Conservation (phyloP, 345 rosid genomes). For the Sapria himalayana region DNA sequence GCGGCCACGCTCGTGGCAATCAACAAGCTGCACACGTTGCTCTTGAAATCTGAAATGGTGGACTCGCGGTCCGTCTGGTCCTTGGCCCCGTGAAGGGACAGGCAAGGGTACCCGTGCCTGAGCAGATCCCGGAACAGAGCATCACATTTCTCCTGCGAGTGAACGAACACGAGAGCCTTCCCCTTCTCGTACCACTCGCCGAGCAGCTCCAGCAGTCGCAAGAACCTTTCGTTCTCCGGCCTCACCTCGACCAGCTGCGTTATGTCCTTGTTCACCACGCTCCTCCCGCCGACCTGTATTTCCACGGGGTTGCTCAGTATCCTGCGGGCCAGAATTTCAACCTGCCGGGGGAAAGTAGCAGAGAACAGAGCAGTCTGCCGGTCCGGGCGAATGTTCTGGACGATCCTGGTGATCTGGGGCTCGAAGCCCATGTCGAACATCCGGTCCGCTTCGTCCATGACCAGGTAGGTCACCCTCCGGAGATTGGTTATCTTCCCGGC, state of each 20-base stretch:
- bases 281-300: conserved; percentile 93
- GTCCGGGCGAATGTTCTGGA: conserved; percentile 86
- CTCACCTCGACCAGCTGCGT: conserved; percentile 78
- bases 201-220: conserved; percentile 67
- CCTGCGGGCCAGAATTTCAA: conserved; percentile 78
- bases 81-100: conserved; percentile 91
- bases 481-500: conserved; percentile 82
- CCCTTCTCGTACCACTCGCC: conserved; percentile 98
- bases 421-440: conserved; percentile 99
- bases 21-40: conserved; percentile 73
- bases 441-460: conserved; percentile 96
- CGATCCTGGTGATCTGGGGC: conserved; percentile 81
- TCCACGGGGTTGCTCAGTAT: conserved; percentile 71
- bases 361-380: conserved; percentile 92
- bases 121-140: conserved; percentile 57
- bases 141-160: conserved; percentile 81
- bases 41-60: conserved; percentile 78
- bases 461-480: conserved; percentile 66
- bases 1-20: conserved; percentile 92
- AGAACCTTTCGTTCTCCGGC: conserved; percentile 72
- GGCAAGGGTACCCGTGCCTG: conserved; percentile 70
- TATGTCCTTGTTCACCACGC: conserved; percentile 92
- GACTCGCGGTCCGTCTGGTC: conserved; percentile 94
- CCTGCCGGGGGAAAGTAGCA: conserved; percentile 93
- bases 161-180: conserved; percentile 69